Base-by-base conservation (phyloP, 1,284 basidiomycete species). In the Rhodotorula sp. region DNA sequence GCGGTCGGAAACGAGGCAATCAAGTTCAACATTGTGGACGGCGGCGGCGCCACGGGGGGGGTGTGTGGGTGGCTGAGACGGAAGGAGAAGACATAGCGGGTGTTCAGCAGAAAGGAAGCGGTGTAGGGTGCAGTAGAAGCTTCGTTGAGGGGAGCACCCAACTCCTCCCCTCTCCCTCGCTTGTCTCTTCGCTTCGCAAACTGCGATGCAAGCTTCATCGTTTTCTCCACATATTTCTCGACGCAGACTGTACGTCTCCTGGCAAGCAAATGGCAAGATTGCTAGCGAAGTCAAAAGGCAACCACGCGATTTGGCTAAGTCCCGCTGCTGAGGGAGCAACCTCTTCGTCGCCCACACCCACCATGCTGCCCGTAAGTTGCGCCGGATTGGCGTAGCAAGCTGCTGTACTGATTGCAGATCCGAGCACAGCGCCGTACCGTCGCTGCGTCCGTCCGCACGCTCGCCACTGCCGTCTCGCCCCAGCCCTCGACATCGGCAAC, bases 1-100 rank as follows among this genome's bases (percentile, higher is more conserved):
- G 62, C 61, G n/a, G 70, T 76, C 5, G 77, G 77, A 2, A 77
- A 77, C 60, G 76, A 77, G 59, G 68, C 72, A 24, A 46, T 74
- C 67, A 77, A 77, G 66, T 77, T 75, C 65, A 77, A 77, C 48
- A 51, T 70, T 16, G 31, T 65, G 8, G 46, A 65, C 40, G 16
- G 40, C 31, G 46, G 47, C 24, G 46, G 3, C 1, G n/a, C 16
- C 0, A 0, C 1, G 2, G 53, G n/a, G 6, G 26, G 20, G 7
- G 37, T 44, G 9, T 34, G 24, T 5, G 64, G 64, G 1, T 60
- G 64, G 64, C 13, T 65, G 18, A 47, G 50, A 40, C 10, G 18
- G 26, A 18, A 16, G 20, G 26, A 57, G 24, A 7, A 28, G 37
- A 26, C 34, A 6, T 26, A 40, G 24, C 22, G 31, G 16, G 30